A percentile compares a stretch with the other conserved stretches of the same genome.
phyloP scores from a whole-genome alignment of 202 grass and related monocot species.

The Bolboschoenoplectus hybrid region DNA sequence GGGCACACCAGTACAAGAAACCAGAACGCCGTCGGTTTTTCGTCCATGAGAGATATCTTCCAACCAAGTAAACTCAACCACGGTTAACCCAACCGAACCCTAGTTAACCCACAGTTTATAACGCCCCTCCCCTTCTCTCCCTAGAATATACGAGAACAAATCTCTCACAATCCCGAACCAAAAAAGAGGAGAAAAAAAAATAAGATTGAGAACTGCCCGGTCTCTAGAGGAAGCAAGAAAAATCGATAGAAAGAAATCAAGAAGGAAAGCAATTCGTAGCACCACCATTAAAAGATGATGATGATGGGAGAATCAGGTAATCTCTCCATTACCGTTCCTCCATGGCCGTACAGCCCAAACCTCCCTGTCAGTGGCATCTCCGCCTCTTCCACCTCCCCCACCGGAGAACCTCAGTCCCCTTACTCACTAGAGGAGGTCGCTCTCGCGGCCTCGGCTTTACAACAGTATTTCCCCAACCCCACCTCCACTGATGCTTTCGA shows the following conservation, averaged over 20 bases:
- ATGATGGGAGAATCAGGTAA: conserved; percentile 61
- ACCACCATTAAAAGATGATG: conserved; percentile 45
- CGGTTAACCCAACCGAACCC: conserved; percentile 12
- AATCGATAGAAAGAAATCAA: not conserved
- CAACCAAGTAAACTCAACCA: conserved; percentile 27
- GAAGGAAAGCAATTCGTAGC: not conserved
- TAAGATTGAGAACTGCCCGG: not conserved
- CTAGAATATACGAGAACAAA: not conserved
- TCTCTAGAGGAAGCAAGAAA: not conserved
- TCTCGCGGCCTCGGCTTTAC: conserved; percentile 46
- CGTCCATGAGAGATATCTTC: conserved; percentile 16
- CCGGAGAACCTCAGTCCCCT: conserved; percentile 48
- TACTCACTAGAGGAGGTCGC: conserved; percentile 46
- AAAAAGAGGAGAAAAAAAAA: conserved; percentile 10
- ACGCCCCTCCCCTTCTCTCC: not conserved
- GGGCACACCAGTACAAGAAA: not conserved
- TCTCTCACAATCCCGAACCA: conserved; percentile 11
- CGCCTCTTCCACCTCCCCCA: not conserved
- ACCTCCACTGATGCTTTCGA: not conserved
- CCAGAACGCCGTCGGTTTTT: conserved; percentile 38
- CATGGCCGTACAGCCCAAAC: conserved; percentile 57
- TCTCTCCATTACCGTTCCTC: conserved; percentile 54
- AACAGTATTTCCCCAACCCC: conserved; percentile 54
- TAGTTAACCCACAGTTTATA: conserved; percentile 64
- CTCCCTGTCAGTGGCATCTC: conserved; percentile 55